Conservation (phyloP, 2,329 filamentous ascomycete genomes). For the Macrophomina phaseolina region DNA sequence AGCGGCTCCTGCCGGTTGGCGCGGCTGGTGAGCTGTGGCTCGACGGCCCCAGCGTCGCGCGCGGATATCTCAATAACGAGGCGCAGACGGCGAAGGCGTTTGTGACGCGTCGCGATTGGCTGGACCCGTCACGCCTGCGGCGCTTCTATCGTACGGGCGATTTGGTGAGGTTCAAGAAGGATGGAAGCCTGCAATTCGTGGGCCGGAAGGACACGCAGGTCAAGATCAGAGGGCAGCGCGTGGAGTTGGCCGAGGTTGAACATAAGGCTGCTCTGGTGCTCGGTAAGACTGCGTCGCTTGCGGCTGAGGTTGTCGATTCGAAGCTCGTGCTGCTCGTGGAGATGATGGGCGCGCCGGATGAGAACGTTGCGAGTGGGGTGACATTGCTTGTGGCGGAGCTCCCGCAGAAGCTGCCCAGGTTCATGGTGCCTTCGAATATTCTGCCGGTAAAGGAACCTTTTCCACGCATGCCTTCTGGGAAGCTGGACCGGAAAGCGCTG, state of each 20-base stretch:
- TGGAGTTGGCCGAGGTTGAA: slow-evolving; percentile 47
- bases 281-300: slow-evolving; percentile 26
- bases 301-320: slow-evolving; percentile 56
- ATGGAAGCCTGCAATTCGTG: slow-evolving; percentile 60
- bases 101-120: slow-evolving; percentile 34
- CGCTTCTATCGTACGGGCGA: slow-evolving; percentile 42
- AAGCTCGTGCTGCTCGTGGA: slow-evolving; percentile 3
- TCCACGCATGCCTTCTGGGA: slow-evolving; percentile 53
- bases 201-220: slow-evolving; percentile 70
- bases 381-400: slow-evolving; percentile 38
- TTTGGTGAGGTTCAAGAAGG: slow-evolving; percentile 29
- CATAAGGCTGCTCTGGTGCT: slow-evolving; percentile 40
- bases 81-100: slow-evolving; percentile 40
- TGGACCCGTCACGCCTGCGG: slow-evolving; percentile 61
- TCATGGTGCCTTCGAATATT: slow-evolving; percentile 52
- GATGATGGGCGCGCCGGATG: neutral
- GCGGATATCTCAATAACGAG: slow-evolving; percentile 48
- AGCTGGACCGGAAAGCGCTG: slow-evolving; percentile 38
- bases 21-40: slow-evolving; percentile 55
- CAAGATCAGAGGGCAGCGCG: slow-evolving; percentile 46
- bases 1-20: slow-evolving; percentile 43
- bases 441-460: slow-evolving; percentile 49
- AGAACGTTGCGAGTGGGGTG: slow-evolving; percentile 33
- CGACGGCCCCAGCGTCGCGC: slow-evolving; percentile 53
- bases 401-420: slow-evolving; percentile 33